A percentile compares a stretch with the other conserved stretches of the same genome.
Evolutionary conservation across 2,329 filamentous ascomycete genomes (phyloP).

Genomic region (Zarea fungicola): DNA sequence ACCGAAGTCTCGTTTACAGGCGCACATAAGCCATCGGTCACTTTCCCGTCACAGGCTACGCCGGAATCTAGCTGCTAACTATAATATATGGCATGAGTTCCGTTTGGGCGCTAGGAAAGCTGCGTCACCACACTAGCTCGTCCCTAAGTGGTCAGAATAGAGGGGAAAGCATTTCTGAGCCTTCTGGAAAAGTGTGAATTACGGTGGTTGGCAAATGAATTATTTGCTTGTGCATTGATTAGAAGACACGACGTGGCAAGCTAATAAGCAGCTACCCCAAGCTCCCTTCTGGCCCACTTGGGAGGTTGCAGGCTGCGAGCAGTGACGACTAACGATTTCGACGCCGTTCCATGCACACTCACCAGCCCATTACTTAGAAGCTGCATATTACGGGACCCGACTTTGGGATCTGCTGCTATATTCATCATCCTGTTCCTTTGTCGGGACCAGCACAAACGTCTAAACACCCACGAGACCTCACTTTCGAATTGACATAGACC

Average conservation of each 20-base stretch:
- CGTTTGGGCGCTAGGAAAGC: not conserved
- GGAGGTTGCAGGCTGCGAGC: slow-evolving; percentile 5
- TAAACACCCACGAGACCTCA: not conserved
- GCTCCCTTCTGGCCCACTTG: slow-evolving; percentile 9
- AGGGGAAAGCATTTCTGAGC: not conserved
- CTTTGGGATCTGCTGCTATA: not conserved
- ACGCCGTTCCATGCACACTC: slow-evolving; percentile 11
- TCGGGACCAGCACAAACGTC: not conserved
- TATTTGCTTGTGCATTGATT: not conserved
- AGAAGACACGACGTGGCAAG: not conserved
- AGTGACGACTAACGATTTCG: slow-evolving; percentile 14
- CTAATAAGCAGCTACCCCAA: slow-evolving; percentile 2
- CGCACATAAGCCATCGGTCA: not conserved
- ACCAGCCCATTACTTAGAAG: not conserved
- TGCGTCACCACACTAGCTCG: not conserved
- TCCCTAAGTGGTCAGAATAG: not conserved
- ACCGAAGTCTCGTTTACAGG: not conserved
- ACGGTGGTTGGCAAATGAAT: not conserved
- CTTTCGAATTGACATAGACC: not conserved
- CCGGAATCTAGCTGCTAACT: not conserved
- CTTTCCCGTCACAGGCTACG: not conserved
- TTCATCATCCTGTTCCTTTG: not conserved
- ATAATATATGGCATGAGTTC: not conserved
- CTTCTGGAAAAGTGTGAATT: not conserved
- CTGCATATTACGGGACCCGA: not conserved